Evolutionary conservation across 805 yeast genomes (phyloP), one percentile per base, ranked within the genome.

Genomic region (Ogataea neopini): DNA sequence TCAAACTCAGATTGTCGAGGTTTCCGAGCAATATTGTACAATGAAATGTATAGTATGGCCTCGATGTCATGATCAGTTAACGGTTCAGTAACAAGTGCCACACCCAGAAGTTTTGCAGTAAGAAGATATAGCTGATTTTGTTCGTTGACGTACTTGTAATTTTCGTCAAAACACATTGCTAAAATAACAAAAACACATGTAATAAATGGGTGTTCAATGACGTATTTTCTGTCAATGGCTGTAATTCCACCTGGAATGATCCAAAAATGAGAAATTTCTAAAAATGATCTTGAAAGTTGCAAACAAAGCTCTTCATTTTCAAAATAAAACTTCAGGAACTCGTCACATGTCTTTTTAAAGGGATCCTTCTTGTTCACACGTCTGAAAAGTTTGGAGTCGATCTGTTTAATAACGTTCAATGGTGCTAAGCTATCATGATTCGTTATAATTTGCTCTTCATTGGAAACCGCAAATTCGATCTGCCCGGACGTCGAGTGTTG

Each of bases 181-280:
- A 79, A 63, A 18, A 77, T 64, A 3, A 75, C 78, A 62, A 74
- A 77, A 1, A 77, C 81, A 49, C 81, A 75, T 0, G 81, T 67
- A 18, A 77, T 79, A 50, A 80, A 79, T 3, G 82, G 77, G 59
- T 80, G 83, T 26, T 70, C 67, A 14, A 64, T 54, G 4, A 76
- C 83, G 57, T 76, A 80, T 9, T 64, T 64, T 32, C 71, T 59
- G 34, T 73, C 68, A 10, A 80, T 71, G 26, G 70, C 71, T 30
- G 71, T 75, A n/a, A 79, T 70, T 4, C 83, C 84, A 9, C 83
- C 84, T 1, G 84, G 84, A 4, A 79, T 75, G 38, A 81, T 78
- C 82, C 84, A 81, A 57, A 75, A 77, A 55, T 78, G 83, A 3
- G 84, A 79, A 36, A 73, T 74, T 14, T 70, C 73, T 30, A 80